Evolutionary conservation across 129 eudicot genomes (phyloP), one percentile per base, ranked within the genome.

Genomic region (Oenanthe sinensis): DNA sequence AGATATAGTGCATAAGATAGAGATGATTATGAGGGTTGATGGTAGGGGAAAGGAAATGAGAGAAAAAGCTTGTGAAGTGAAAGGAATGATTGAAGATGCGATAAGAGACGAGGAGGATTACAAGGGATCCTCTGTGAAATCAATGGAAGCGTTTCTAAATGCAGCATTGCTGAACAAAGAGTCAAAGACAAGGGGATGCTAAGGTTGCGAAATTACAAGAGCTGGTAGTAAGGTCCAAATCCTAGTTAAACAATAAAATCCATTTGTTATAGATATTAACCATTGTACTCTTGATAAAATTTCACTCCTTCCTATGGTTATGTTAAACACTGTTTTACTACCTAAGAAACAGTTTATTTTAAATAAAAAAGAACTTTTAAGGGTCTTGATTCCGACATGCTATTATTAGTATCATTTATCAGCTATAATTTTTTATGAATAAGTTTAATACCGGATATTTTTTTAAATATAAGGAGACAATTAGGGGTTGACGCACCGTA

Each of bases 91-190:
- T 40, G 71, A 46, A 33, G 75, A 75, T 75, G 83, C 87, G 6
- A 20, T 28, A 4, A 84, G 48, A 63, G 85, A 72, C 3, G 82
- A 81, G 48, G 78, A 75, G 42, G 79, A 50, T 55, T 78, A 52
- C 30, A 87, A 77, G 77, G 89, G 91, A 15, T 83, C 89, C 63
- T 88, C 89, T 54, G 79, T 83, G 5, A 83, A 71, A 75, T 85
- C 84, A 8, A 75, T 88, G 76, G 82, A 88, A 20, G 91, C 85
- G 72, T 81, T 85, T 68, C 30, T 88, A 11, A 30, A 8, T 67
- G 79, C 82, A 28, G 86, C 88, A 17, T 54, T 71, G 71, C 36
- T 16, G 9, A 71, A 30, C 73, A 79, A 55, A 76, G 54, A 77
- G 43, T 60, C 68, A n/a, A 24, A 15, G 42, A 67, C 42, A 67